phyloP scores from a whole-genome alignment of 345 rosid genomes.

The Microthlaspi erraticum region DNA sequence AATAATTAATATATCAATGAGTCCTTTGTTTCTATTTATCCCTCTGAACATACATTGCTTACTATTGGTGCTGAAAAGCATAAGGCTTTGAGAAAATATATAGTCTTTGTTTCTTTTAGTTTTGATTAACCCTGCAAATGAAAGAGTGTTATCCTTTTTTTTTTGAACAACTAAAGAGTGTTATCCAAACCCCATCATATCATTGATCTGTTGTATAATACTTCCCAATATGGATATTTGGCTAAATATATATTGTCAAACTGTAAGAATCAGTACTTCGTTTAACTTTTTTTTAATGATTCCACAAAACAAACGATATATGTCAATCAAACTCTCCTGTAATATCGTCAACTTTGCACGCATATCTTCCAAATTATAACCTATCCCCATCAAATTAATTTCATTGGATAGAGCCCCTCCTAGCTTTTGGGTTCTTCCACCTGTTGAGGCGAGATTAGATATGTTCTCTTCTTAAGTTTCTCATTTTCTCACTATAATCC shows the following conservation, averaged over 20 bases:
- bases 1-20: neutral
- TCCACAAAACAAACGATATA: neutral
- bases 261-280: neutral
- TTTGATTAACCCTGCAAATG: conserved; percentile 5
- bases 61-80: conserved; percentile 22
- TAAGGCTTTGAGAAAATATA: neutral
- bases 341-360: conserved; percentile 37
- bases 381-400: conserved; percentile 21
- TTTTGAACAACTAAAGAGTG: no score
- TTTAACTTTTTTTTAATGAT: conserved; percentile 2
- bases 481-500: conserved; percentile 22
- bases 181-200: conserved; percentile 12
- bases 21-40: conserved; percentile 14
- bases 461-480: neutral
- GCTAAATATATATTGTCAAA: neutral
- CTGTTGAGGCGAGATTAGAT: conserved; percentile 22
- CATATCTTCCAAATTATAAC: conserved; percentile 8
- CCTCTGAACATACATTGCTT: neutral
- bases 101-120: neutral
- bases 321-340: conserved; percentile 38
- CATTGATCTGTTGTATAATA: conserved; percentile 3
- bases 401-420: conserved; percentile 15
- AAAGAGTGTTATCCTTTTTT: conserved; percentile 6
- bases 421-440: conserved; percentile 28
- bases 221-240: neutral